phyloP scores from a whole-genome alignment of 1,284 basidiomycete genomes.

The Sporisorium exsertum region DNA sequence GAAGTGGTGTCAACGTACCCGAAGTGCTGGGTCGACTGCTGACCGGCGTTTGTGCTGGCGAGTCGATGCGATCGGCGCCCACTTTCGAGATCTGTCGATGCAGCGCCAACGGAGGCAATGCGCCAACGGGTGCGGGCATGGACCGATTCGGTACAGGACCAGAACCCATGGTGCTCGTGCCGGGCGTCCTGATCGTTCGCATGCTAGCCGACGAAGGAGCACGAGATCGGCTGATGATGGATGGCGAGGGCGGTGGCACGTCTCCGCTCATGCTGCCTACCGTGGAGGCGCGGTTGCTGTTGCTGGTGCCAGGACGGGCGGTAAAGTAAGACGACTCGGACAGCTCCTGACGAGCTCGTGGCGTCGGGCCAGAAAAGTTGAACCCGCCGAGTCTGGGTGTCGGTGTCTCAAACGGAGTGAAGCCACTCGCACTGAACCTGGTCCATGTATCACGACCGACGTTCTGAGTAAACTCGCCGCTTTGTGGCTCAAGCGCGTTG shows the following conservation, averaged over 20 bases:
- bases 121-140: conserved; percentile 34
- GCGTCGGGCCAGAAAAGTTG: conserved; percentile 32
- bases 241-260: conserved; percentile 63
- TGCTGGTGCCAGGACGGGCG: conserved; percentile 41
- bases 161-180: conserved; percentile 14
- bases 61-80: conserved; percentile 28
- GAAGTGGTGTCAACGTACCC: conserved; percentile 29
- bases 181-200: conserved; percentile 46
- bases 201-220: conserved; percentile 59
- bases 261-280: conserved; percentile 34
- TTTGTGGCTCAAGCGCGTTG: neutral
- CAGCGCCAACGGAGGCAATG: conserved; percentile 38
- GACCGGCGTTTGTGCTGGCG: conserved; percentile 14
- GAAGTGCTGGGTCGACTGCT: conserved; percentile 44
- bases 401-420: conserved; percentile 58
- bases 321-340: conserved; percentile 62
- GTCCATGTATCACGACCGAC: conserved; percentile 54
- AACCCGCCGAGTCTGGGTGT: conserved; percentile 26
- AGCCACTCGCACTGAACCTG: conserved; percentile 46
- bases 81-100: conserved; percentile 32
- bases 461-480: conserved; percentile 10
- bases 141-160: conserved; percentile 46
- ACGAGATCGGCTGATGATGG: conserved; percentile 62
- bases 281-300: conserved; percentile 20
- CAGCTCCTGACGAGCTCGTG: conserved; percentile 44